Base-by-base conservation (phyloP, 148 eudicot species). In the Heliosperma pusillum region DNA sequence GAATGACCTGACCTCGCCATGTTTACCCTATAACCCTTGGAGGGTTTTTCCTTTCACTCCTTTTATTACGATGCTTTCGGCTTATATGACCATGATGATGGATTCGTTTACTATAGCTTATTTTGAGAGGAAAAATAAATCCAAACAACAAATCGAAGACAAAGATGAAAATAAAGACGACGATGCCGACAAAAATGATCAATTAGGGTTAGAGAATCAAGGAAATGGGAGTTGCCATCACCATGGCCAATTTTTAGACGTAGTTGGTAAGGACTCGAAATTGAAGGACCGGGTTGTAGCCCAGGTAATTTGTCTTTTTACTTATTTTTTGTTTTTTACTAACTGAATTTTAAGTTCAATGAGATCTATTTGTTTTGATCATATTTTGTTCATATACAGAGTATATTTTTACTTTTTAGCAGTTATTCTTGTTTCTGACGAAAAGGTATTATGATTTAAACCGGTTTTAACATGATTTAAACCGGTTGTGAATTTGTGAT, bases 1-100 rank as follows among this genome's bases (percentile, higher is more conserved):
- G 78, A 74, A 77, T 7, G 76, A 75, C 52, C 59, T 88, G 8
- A 88, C 78, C 3, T 89, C 92, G 19, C 73, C 69, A 0, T 88
- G 92, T 53, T 72, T 86, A 76, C 89, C 92, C 0, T 80, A 85
- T 13, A 78, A 78, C 2, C 90, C 90, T 0, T 88, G 89, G 89
- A 81, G 61, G 55, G 72, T 60, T 22, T 88, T 77, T 5, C 91
- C 91, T 0, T 79, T 88, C 10, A 83, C 89, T 0, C 82, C 91
- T 11, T 84, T 88, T 27, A 83, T 88, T 33, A 82, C 89, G 0
- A 88, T 88, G 91, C n/a, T 84, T 6, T 77, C 89, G 10, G 87
- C 89, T 6, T 73, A 82, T 9, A 24, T 27, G 44, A 88, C 91
- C 5, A 75, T 88, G 72, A 81, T 84, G 88, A 81, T 88, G 82